Base-by-base conservation (phyloP, 257 asterid genomes). In the Nicotiana noctiflora region DNA sequence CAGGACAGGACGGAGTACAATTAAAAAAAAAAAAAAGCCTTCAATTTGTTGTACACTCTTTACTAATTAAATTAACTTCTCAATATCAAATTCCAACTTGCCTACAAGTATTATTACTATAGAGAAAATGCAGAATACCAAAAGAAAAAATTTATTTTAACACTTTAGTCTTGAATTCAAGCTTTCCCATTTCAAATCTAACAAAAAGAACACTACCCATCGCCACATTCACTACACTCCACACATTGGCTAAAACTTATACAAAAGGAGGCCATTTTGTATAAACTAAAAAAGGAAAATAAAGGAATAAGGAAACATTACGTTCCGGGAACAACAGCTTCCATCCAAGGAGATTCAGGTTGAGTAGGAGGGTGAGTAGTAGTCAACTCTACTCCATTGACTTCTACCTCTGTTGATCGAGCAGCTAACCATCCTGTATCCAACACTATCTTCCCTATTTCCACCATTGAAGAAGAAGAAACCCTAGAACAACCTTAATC, bases 261-360 rank as follows among this genome's bases (percentile, higher is more conserved):
- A n/a, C n/a, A 18, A 7, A 56, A 56, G 6, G 2, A 18, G 27
- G 27, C 1, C 1, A 25, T 25, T 25, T 25, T 25, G 2, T 25
- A 0, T 25, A 25, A 25, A 25, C 27, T 7, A 2, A 62, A 44
- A 65, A 75, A 15, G 23, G 19, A 2, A 79, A 9, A 75, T 57
- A 29, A 49, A 75, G 77, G 37, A 25, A 68, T 18, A 63, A n/a
- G 29, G 19, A 4, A 82, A 31, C 25, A 83, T 89, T 89, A 95
- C 99, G 97, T 96, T 93, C 98, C 99, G 79, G 99, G 99, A 67
- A 96, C 85, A 19, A 85, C 90, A 34, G 99, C 99, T 84, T 93
- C 92, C 88, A 93, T 90, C 99, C 99, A 96, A 6, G 96, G 94
- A 56, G 90, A 40, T 31, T 21, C 64, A 9, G 91, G 88, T 46